Conservation (phyloP, 2,329 filamentous ascomycete genomes). For the Periglandula ipomoeae region DNA sequence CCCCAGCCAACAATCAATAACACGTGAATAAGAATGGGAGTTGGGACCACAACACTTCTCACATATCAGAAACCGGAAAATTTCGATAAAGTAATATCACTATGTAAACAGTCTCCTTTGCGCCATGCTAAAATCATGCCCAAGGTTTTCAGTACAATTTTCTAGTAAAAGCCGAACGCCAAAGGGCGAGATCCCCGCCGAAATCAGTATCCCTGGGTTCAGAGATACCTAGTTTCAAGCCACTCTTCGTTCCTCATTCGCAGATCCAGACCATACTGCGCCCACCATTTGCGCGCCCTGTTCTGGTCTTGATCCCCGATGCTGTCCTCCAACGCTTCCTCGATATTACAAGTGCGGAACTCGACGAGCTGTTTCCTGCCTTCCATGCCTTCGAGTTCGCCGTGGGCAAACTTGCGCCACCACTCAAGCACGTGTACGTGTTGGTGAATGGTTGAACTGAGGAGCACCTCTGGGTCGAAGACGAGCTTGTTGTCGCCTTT, state of each 20-base stretch:
- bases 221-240: conserved; percentile 66
- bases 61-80: neutral
- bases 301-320: conserved; percentile 54
- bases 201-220: neutral
- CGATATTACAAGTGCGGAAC: conserved; percentile 92
- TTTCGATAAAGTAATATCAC: neutral
- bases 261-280: conserved; percentile 69
- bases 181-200: neutral
- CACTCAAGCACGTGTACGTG: conserved; percentile 80
- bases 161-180: neutral
- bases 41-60: too few species aligned
- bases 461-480: conserved; percentile 75
- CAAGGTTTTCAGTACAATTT: neutral
- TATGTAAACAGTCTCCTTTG: neutral
- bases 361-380: conserved; percentile 61
- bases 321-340: conserved; percentile 87
- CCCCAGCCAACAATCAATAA: too few species aligned
- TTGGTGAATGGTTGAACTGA: conserved; percentile 79
- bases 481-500: conserved; percentile 59
- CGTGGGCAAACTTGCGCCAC: conserved; percentile 68
- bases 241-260: conserved; percentile 78
- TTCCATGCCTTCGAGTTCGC: conserved; percentile 44
- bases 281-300: conserved; percentile 79
- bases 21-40: too few species aligned
- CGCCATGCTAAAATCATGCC: neutral